These are phyloP conservation scores for Saururus chinensis DNA, from an alignment of 164 flowering plant genomes.

Conservation along the genomic window DNA sequence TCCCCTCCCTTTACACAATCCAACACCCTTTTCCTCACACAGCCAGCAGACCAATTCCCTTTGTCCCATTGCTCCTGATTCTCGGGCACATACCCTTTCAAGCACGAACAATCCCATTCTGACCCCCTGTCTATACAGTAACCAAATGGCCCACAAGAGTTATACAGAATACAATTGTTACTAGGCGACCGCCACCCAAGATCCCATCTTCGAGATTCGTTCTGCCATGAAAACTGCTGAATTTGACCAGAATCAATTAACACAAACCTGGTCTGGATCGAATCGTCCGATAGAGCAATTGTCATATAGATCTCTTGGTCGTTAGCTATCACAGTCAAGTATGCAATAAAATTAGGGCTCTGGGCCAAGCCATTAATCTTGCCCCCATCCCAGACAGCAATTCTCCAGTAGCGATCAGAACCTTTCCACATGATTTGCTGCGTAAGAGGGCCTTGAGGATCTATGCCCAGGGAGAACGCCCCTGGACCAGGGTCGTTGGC, in stretches of 20 bases:
- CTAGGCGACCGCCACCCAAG: neutral
- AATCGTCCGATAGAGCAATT: neutral
- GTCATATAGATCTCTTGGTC: neutral
- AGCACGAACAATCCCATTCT: conserved; percentile 7
- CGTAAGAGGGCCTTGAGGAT: neutral
- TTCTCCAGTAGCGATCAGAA: neutral
- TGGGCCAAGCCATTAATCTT: neutral
- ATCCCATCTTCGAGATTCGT: neutral
- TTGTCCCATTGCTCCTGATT: neutral
- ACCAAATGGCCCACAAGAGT: conserved; percentile 8
- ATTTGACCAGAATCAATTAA: neutral
- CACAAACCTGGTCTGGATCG: neutral
- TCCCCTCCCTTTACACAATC: neutral
- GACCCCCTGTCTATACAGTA: conserved; percentile 5
- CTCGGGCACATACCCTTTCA: conserved; percentile 9
- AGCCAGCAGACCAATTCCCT: neutral
- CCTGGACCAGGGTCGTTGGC: conserved; percentile 25
- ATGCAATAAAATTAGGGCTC: too few relatives aligned
- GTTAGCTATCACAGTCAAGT: neutral
- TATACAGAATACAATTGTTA: neutral
- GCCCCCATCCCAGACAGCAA: neutral
- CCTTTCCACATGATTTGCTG: neutral
- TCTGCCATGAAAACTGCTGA: neutral
- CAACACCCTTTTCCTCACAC: conserved; percentile 1
- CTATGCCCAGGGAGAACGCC: conserved; percentile 5